Evolutionary conservation across 306 rosid genomes (phyloP).

Genomic region (Gastrolobium bilobum): DNA sequence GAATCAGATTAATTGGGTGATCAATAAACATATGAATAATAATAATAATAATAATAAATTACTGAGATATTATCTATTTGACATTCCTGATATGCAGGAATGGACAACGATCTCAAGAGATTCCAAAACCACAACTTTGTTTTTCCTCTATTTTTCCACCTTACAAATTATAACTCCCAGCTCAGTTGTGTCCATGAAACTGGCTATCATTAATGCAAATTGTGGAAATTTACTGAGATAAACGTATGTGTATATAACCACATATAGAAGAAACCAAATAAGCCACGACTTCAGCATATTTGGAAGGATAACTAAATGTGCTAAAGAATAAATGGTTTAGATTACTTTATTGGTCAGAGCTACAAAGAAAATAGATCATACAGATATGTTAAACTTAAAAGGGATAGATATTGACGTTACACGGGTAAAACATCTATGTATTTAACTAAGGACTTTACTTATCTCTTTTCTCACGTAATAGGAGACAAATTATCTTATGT

Average conservation of each 20-base stretch:
- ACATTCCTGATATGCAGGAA: not conserved
- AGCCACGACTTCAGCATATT: slow-evolving; percentile 14
- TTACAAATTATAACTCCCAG: slow-evolving; percentile 11
- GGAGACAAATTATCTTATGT: too few relatives aligned
- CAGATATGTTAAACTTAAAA: slow-evolving; percentile 8
- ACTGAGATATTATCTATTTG: not conserved
- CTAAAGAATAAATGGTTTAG: slow-evolving; percentile 23
- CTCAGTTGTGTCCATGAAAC: slow-evolving; percentile 22
- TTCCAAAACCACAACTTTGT: slow-evolving; percentile 35
- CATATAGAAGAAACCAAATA: not conserved
- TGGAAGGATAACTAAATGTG: slow-evolving; percentile 16
- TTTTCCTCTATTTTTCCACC: not conserved
- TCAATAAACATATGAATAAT: too few relatives aligned
- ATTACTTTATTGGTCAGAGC: slow-evolving; percentile 33
- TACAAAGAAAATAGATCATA: not conserved
- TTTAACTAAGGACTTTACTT: not conserved
- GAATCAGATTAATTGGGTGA: too few relatives aligned
- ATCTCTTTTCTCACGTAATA: too few relatives aligned
- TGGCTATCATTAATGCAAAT: slow-evolving; percentile 18
- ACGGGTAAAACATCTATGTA: not conserved
- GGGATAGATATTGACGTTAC: slow-evolving; percentile 22
- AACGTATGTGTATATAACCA: slow-evolving; percentile 18
- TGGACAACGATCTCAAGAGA: slow-evolving; percentile 37
- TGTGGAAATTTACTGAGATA: slow-evolving; percentile 21
- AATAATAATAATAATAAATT: too few relatives aligned